Base-by-base conservation (phyloP, 208 protist genomes). In the Trypanosoma mega region DNA sequence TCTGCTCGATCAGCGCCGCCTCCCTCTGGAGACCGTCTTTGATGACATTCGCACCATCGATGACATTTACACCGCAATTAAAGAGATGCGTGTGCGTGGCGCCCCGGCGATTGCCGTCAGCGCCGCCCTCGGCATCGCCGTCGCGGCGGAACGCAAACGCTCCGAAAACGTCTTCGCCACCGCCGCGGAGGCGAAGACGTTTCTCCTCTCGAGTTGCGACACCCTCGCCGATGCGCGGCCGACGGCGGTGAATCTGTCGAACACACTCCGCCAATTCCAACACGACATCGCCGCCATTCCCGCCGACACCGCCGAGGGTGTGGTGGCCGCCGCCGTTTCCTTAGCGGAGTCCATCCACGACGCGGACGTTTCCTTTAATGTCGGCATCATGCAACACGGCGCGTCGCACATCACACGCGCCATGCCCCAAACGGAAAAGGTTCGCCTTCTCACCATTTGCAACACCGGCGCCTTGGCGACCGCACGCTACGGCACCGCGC, bases 231-330 rank as follows among this genome's bases (percentile, higher is more conserved):
- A 86, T 7, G 93, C 90, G 45, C 85, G 97, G 18, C 97, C 97
- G 8, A 98, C 97, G 3, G 97, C 97, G 2, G 97, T 98, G 26
- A 98, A 98, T 80, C 85, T 98, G 0, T 95, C 89, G 54, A 96
- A 97, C 62, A 92, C 85, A 45, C 82, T 96, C 20, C 56, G 41
- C 18, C 64, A 90, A 18, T 45, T 96, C 2, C 82, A 91, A 58
- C 21, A 24, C 11, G 57, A 82, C 23, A 64, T 95, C 18, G 56
- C 73, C 14, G 37, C 30, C 26, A 37, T 68, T n/a, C 52, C 68
- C 23, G 29, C 46, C 18, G 27, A 34, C 5, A 68, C 68, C 12
- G 53, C 74, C 2, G 24, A 37, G 14, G 74, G 49, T 12, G 62
- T 93, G 23, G 68, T 91, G n/a, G 62, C 77, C n/a, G 53, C 64